Percentiles rank a stretch among this genome's conserved stretches.
phyloP scores from a whole-genome alignment of 2,329 filamentous ascomycete species.

The Myriosclerotinia curreyana region DNA sequence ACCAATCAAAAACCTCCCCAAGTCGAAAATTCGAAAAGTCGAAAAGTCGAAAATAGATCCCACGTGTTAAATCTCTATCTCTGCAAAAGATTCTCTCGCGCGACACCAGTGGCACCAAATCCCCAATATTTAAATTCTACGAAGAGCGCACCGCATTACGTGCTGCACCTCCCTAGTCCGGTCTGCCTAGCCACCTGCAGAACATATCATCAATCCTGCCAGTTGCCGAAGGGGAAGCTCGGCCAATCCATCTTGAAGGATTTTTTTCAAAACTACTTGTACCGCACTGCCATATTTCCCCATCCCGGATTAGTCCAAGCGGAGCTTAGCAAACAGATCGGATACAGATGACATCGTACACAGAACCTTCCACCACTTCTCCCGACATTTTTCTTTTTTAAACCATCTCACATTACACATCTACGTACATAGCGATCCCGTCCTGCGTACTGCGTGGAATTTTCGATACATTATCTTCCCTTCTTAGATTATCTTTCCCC shows the following conservation, averaged over 20 bases:
- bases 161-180: not conserved
- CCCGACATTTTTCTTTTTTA: constrained; percentile 10
- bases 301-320: not conserved
- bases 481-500: not conserved
- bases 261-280: not conserved
- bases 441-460: constrained; percentile 16
- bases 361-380: constrained; percentile 10
- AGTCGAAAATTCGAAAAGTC: too few species aligned
- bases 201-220: constrained; percentile 16
- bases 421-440: constrained; percentile 10
- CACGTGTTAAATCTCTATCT: constrained; percentile 4
- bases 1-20: too few species aligned
- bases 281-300: constrained; percentile 7
- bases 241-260: constrained; percentile 8
- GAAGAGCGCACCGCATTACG: constrained; percentile 2
- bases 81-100: not conserved
- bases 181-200: constrained; percentile 15
- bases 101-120: not conserved
- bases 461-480: constrained; percentile 17
- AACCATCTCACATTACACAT: not conserved
- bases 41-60: constrained; percentile 4
- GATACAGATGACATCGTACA: constrained; percentile 11
- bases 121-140: constrained; percentile 9
- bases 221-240: constrained; percentile 8
- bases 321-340: constrained; percentile 10